Conservation (phyloP, 257 asterid species). For the Pogostemon cablin region DNA sequence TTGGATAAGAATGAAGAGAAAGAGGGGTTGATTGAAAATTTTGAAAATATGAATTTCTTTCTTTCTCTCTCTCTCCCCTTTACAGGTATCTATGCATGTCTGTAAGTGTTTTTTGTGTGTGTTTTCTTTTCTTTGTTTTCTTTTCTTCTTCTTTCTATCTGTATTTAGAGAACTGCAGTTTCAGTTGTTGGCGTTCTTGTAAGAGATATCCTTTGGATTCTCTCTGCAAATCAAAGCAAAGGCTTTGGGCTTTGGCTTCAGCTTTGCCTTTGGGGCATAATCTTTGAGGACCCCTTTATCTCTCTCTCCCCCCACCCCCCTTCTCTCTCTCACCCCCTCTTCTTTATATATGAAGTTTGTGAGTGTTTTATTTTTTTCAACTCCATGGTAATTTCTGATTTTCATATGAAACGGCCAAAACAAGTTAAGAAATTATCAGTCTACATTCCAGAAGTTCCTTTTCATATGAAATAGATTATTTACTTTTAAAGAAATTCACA, state of each 20-base stretch:
- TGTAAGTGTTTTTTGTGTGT: conserved; percentile 30
- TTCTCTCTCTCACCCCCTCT: conserved; percentile 9
- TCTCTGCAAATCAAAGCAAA: conserved; percentile 71
- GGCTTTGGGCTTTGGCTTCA: conserved; percentile 52
- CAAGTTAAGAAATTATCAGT: background rate
- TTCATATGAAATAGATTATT: too few relatives aligned
- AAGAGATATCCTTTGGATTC: conserved; percentile 56
- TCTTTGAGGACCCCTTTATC: conserved; percentile 55
- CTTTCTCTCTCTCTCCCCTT: conserved; percentile 45
- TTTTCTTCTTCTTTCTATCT: conserved; percentile 18
- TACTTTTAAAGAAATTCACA: too few relatives aligned
- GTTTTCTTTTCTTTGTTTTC: background rate
- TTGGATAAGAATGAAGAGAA: conserved; percentile 54
- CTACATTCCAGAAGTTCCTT: too few relatives aligned
- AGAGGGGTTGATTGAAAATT: conserved; percentile 45
- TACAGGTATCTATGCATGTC: conserved; percentile 50
- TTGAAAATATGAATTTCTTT: conserved; percentile 40
- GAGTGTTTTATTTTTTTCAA: background rate
- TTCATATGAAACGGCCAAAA: conserved; percentile 31
- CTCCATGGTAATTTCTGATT: conserved; percentile 26
- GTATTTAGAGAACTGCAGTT: conserved; percentile 45
- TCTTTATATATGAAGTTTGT: conserved; percentile 21
- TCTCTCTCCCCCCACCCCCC: conserved; percentile 32
- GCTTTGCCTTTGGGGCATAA: conserved; percentile 60
- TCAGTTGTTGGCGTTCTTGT: conserved; percentile 49